A percentile compares a stretch with the other conserved stretches of the same genome.
These are phyloP conservation scores for Solanum hybrid DNA, from an alignment of 305 asterid species.

Conservation along the genomic window DNA sequence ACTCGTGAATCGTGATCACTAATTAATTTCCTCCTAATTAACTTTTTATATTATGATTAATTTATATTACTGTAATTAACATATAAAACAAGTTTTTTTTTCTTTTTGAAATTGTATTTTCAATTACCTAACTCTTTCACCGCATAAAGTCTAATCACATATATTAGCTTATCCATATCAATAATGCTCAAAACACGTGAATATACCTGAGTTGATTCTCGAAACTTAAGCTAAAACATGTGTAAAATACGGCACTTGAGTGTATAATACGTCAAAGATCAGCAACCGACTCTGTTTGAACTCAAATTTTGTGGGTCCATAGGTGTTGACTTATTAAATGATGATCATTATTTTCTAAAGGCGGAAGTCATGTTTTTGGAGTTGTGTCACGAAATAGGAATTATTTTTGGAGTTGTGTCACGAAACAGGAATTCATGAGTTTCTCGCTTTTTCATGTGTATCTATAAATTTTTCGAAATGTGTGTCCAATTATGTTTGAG, in stretches of 20 bases:
- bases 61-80: too few relatives aligned
- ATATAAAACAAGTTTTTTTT: neutral
- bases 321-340: neutral
- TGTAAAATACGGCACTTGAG: neutral
- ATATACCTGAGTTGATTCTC: neutral
- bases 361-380: neutral
- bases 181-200: neutral
- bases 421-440: neutral
- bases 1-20: neutral
- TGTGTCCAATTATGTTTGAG: too few relatives aligned
- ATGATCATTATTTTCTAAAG: neutral
- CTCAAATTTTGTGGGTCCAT: neutral
- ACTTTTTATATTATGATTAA: neutral
- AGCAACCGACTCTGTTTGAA: neutral
- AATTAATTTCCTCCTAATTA: neutral
- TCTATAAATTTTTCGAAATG: neutral
- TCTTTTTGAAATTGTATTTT: neutral
- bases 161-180: too few relatives aligned
- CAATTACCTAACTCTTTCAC: neutral
- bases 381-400: neutral
- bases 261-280: neutral
- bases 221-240: neutral
- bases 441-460: neutral
- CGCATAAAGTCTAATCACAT: neutral
- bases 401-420: neutral